These are phyloP conservation scores for Petunia axillaris DNA, from an alignment of 257 asterid genomes.

Conservation along the genomic window DNA sequence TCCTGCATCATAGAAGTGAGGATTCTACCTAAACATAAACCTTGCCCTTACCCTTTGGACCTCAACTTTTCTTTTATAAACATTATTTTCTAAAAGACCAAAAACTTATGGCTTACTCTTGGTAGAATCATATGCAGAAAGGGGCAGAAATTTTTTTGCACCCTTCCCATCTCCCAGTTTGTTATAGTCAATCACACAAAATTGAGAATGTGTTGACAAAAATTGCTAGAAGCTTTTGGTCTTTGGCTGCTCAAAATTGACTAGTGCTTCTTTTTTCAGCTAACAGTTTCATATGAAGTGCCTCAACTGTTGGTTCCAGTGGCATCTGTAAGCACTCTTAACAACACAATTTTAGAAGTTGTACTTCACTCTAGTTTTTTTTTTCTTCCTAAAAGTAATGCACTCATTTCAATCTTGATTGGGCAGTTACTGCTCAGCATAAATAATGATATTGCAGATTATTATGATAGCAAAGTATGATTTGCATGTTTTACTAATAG, in stretches of 20 bases:
- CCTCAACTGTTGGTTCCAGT: constrained; percentile 87
- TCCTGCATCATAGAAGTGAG: constrained; percentile 80
- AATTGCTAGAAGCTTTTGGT: background rate
- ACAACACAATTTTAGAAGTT: background rate
- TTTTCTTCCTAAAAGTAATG: background rate
- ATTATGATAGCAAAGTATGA: background rate
- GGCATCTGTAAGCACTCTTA: constrained; percentile 72
- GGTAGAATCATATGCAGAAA: background rate
- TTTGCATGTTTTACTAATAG: background rate
- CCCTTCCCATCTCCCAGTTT: background rate
- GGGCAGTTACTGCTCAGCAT: background rate
- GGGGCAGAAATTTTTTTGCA: background rate
- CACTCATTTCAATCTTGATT: constrained; percentile 15
- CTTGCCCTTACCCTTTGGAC: constrained; percentile 7
- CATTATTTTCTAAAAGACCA: background rate
- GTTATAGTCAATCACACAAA: background rate
- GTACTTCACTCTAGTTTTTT: background rate
- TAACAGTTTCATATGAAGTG: constrained; percentile 92
- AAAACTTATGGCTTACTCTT: background rate
- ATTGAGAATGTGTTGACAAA: background rate
- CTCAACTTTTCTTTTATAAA: background rate
- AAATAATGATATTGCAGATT: background rate
- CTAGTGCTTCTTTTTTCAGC: constrained; percentile 55
- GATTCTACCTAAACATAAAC: constrained; percentile 29
- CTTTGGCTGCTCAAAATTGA: background rate